Percentiles rank a stretch among this genome's conserved stretches.
Evolutionary conservation across 75 land plant species (phyloP).

Genomic region (Ceratopteris richardii): DNA sequence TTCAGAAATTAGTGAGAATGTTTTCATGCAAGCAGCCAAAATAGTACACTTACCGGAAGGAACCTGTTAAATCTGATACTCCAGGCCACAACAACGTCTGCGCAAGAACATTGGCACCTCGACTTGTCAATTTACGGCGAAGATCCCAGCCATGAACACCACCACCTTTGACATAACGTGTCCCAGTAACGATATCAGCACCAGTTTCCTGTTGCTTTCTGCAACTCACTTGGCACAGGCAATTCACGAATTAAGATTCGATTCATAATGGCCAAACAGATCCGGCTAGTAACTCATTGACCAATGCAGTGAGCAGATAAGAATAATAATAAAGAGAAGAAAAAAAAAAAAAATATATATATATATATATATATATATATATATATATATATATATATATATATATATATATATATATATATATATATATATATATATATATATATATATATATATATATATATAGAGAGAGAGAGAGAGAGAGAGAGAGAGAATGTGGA

Average conservation of each 20-base stretch:
- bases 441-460: too few relatives aligned
- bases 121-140: constrained; percentile 84
- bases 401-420: too few relatives aligned
- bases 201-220: constrained; percentile 88
- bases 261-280: background rate
- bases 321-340: too few relatives aligned
- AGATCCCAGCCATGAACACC: constrained; percentile 97
- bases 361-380: too few relatives aligned
- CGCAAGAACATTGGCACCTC: constrained; percentile 96
- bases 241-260: background rate
- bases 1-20: too few relatives aligned
- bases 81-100: constrained; percentile 94
- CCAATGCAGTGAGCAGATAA: too few relatives aligned
- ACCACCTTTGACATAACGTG: constrained; percentile 80
- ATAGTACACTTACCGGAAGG: constrained; percentile 54
- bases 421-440: too few relatives aligned
- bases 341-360: too few relatives aligned
- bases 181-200: constrained; percentile 90
- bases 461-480: too few relatives aligned
- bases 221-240: background rate
- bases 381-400: too few relatives aligned
- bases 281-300: background rate
- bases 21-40: background rate
- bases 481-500: too few relatives aligned
- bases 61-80: constrained; percentile 94